These are phyloP conservation scores for Oemleria cerasiformis DNA, from an alignment of 306 rosid species.

Conservation along the genomic window DNA sequence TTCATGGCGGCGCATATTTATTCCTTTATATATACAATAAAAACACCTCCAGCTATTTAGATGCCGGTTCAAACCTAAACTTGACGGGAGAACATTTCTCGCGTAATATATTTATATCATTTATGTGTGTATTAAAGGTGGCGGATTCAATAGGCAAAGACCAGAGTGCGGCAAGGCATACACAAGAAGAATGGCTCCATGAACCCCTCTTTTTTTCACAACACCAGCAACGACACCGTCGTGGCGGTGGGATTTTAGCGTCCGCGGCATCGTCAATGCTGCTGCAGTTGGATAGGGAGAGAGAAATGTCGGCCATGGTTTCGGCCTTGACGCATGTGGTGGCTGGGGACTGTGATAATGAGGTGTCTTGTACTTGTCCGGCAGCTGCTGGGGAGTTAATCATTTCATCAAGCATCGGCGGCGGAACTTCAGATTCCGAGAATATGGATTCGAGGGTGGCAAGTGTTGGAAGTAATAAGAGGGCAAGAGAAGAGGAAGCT, in stretches of 20 bases:
- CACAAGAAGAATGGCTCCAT: conserved; percentile 1
- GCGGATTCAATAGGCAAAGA: conserved; percentile 5
- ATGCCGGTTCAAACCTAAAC: neutral
- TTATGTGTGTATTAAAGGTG: conserved; percentile 3
- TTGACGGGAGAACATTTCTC: neutral
- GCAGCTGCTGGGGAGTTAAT: no score
- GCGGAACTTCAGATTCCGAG: neutral
- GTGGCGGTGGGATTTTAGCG: neutral
- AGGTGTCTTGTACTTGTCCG: neutral
- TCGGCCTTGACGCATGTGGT: conserved; percentile 43
- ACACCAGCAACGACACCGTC: neutral
- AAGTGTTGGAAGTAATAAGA: conserved; percentile 25
- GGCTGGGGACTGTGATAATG: conserved; percentile 19
- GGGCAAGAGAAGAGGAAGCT: conserved; percentile 17
- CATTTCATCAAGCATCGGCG: neutral
- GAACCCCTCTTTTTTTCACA: conserved; percentile 13
- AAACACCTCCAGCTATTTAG: neutral
- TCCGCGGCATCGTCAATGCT: neutral
- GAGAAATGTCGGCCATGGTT: conserved; percentile 42
- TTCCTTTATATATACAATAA: neutral
- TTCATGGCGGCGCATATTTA: neutral
- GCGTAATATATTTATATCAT: neutral
- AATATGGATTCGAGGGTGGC: neutral
- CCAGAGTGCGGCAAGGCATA: neutral
- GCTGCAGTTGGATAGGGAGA: conserved; percentile 31